phyloP scores from a whole-genome alignment of 148 eudicot species.

The Persicaria tinctoria region DNA sequence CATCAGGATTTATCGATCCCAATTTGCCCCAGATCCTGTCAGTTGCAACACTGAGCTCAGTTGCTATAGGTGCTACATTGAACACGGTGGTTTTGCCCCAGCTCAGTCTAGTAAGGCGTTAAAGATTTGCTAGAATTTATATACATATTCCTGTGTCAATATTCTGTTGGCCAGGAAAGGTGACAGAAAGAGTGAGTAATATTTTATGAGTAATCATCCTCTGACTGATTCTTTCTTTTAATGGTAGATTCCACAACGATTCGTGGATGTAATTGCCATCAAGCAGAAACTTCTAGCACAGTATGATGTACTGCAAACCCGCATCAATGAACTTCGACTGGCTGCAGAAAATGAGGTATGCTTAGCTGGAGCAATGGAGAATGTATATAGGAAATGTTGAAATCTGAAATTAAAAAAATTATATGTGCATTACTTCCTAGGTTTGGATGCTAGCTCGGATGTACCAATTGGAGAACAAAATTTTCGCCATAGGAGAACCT shows the following conservation, averaged over 20 bases:
- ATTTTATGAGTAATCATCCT: too few relatives aligned
- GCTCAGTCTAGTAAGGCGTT: slow-evolving; percentile 50
- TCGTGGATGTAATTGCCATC: slow-evolving; percentile 51
- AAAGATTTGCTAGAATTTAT: neutral
- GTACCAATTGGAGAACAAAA: slow-evolving; percentile 85
- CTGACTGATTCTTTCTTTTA: neutral
- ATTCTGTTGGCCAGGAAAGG: neutral
- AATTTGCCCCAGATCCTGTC: slow-evolving; percentile 82
- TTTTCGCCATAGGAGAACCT: slow-evolving; percentile 78
- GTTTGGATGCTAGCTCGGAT: slow-evolving; percentile 98
- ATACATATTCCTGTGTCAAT: neutral
- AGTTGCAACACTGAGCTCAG: slow-evolving; percentile 56
- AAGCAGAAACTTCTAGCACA: slow-evolving; percentile 88
- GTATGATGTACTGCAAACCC: slow-evolving; percentile 90
- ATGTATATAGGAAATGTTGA: neutral
- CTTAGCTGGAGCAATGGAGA: neutral
- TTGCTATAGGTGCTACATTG: slow-evolving; percentile 71
- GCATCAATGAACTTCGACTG: slow-evolving; percentile 70
- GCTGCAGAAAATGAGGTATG: slow-evolving; percentile 92
- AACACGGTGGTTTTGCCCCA: slow-evolving; percentile 62
- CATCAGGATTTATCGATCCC: slow-evolving; percentile 84
- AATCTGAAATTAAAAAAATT: slow-evolving; percentile 7
- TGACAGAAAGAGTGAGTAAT: neutral
- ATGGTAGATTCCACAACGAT: slow-evolving; percentile 65
- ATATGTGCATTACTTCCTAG: slow-evolving; percentile 21